Conservation (phyloP, 2,329 filamentous ascomycete species). For the Sclerotinia minor region DNA sequence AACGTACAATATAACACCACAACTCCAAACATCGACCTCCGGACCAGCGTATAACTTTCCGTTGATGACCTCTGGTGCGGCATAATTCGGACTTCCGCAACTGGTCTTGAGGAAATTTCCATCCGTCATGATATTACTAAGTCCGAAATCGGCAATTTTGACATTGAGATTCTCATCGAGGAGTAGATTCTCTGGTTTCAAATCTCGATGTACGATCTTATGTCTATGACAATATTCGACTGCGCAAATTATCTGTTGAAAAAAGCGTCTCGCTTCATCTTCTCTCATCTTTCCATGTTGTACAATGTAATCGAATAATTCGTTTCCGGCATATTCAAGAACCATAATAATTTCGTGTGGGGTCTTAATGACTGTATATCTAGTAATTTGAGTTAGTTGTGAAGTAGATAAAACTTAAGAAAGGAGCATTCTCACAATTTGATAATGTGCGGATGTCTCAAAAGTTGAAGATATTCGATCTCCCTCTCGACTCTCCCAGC, state of each 20-base stretch:
- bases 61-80: constrained; percentile 94
- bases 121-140: constrained; percentile 99
- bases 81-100: constrained; percentile 97
- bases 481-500: constrained; percentile 95
- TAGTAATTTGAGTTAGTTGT: constrained; percentile 45
- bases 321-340: constrained; percentile 92
- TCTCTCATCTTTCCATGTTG: constrained; percentile 90
- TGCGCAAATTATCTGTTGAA: constrained; percentile 98
- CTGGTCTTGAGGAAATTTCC: constrained; percentile 99
- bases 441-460: constrained; percentile 97
- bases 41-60: constrained; percentile 97
- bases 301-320: constrained; percentile 98
- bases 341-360: constrained; percentile 97
- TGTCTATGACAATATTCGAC: constrained; percentile 99
- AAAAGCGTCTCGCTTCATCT: constrained; percentile 91
- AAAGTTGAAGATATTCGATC: constrained; percentile 94
- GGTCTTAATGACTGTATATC: constrained; percentile 96
- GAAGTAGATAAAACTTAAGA: not conserved
- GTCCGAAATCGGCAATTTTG: constrained; percentile 97
- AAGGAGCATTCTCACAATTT: constrained; percentile 69
- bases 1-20: constrained; percentile 87
- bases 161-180: constrained; percentile 95
- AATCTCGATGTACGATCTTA: constrained; percentile 96
- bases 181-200: constrained; percentile 95
- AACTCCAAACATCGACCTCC: constrained; percentile 98